These are phyloP conservation scores for Sphaceloma murrayae DNA, from an alignment of 2,329 filamentous ascomycete species.

Conservation along the genomic window DNA sequence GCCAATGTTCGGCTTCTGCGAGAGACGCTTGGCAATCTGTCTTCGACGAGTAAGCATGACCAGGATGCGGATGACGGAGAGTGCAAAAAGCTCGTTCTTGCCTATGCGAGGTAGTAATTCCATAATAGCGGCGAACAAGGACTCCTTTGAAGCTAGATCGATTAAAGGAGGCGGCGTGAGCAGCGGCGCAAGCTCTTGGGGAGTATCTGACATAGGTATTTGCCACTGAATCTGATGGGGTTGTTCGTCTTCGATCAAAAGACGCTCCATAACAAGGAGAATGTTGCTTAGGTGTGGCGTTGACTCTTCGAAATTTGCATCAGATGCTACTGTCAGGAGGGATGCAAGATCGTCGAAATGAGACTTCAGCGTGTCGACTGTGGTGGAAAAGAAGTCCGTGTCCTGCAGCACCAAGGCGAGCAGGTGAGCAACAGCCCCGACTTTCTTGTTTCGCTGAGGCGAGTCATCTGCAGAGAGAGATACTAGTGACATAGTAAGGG, in stretches of 20 bases:
- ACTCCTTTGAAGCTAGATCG: slow-evolving; percentile 53
- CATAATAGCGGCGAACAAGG: slow-evolving; percentile 67
- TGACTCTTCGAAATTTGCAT: slow-evolving; percentile 63
- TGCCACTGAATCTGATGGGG: slow-evolving; percentile 64
- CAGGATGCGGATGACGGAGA: slow-evolving; percentile 72
- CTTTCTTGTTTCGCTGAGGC: slow-evolving; percentile 52
- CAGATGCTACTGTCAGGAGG: slow-evolving; percentile 64
- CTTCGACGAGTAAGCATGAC: slow-evolving; percentile 79
- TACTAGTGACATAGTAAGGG: slow-evolving; percentile 73
- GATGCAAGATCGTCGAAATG: slow-evolving; percentile 65
- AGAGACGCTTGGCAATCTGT: slow-evolving; percentile 62
- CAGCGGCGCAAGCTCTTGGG: slow-evolving; percentile 42
- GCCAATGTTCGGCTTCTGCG: slow-evolving; percentile 81
- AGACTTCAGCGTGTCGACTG: slow-evolving; percentile 63
- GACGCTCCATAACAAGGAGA: slow-evolving; percentile 76
- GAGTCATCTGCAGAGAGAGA: slow-evolving; percentile 44
- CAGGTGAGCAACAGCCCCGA: slow-evolving; percentile 86
- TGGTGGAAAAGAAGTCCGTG: slow-evolving; percentile 66
- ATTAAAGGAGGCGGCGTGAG: slow-evolving; percentile 54
- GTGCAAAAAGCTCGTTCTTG: slow-evolving; percentile 74
- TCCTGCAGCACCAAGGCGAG: slow-evolving; percentile 82
- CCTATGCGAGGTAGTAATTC: slow-evolving; percentile 76
- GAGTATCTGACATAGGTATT: slow-evolving; percentile 36
- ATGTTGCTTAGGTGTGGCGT: slow-evolving; percentile 89
- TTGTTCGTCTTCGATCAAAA: slow-evolving; percentile 81